These are phyloP conservation scores for Arachnomyces sp. DNA, from an alignment of 2,329 filamentous ascomycete species.

Conservation along the genomic window DNA sequence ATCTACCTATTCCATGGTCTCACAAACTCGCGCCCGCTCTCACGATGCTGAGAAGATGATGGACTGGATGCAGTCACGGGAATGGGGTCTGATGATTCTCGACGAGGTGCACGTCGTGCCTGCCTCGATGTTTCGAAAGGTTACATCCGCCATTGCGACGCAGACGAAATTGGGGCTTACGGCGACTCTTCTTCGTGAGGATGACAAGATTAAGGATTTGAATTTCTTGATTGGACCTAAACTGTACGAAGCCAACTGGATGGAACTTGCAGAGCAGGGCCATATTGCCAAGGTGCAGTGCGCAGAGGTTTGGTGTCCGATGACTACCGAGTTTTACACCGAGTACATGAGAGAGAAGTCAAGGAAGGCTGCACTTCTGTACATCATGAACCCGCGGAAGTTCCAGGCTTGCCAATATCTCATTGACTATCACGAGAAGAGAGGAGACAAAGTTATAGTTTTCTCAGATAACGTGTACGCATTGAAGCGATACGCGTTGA, in stretches of 20 bases:
- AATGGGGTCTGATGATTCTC: conserved; percentile 96
- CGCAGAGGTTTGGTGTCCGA: conserved; percentile 97
- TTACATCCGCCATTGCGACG: conserved; percentile 85
- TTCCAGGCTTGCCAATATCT: conserved; percentile 96
- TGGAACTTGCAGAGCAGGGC: conserved; percentile 92
- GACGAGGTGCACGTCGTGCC: conserved; percentile 98
- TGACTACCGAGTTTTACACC: conserved; percentile 96
- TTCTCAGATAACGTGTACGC: conserved; percentile 98
- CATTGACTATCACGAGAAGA: conserved; percentile 93
- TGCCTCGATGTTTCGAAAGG: conserved; percentile 89
- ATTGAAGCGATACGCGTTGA: conserved; percentile 72
- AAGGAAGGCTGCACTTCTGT: conserved; percentile 61
- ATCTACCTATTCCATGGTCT: conserved; percentile 99
- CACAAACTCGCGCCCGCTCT: conserved; percentile 74
- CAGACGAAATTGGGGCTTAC: conserved; percentile 93
- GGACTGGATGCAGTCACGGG: conserved; percentile 77
- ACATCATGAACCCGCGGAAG: conserved; percentile 96
- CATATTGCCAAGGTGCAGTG: conserved; percentile 97
- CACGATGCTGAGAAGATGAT: conserved; percentile 97
- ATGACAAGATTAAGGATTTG: conserved; percentile 95
- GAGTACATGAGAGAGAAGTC: conserved; percentile 73
- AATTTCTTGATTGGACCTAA: conserved; percentile 98
- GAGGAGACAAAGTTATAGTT: conserved; percentile 96
- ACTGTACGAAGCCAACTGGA: conserved; percentile 98
- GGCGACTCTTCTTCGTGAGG: conserved; percentile 86